A percentile compares a stretch with the other conserved stretches of the same genome.
Evolutionary conservation across 176 grass and related monocot genomes (phyloP).

Genomic region (Miscanthus lutarioriparius): DNA sequence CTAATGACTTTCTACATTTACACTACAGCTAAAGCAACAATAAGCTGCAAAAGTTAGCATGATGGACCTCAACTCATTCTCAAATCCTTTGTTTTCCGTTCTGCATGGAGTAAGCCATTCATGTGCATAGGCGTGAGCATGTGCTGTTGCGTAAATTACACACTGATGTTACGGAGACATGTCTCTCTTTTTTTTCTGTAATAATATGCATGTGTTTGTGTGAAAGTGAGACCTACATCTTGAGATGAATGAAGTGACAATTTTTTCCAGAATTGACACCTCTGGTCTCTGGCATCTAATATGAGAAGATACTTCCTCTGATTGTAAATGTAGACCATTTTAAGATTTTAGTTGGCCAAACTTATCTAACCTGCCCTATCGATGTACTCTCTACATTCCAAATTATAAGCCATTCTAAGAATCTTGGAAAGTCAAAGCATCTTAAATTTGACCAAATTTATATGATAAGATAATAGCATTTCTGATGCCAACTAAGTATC

Average conservation of each 20-base stretch:
- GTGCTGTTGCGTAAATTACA: not conserved
- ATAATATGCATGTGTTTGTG: not conserved
- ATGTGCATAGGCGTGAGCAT: not conserved
- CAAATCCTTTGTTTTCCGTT: not conserved
- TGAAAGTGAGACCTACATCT: not conserved
- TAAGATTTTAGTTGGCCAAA: not conserved
- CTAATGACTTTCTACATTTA: conserved; percentile 2
- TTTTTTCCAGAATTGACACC: not conserved
- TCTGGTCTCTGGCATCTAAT: not conserved
- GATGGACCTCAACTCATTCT: not conserved
- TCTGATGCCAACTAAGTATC: too few species aligned
- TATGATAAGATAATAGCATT: too few species aligned
- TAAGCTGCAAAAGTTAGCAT: conserved; percentile 14
- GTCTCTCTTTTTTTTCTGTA: not conserved
- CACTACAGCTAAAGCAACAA: not conserved
- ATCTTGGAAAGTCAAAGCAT: too few species aligned
- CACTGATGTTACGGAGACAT: not conserved
- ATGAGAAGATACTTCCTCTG: not conserved
- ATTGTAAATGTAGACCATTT: not conserved
- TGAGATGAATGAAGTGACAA: not conserved
- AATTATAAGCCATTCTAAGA: too few species aligned
- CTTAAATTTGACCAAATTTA: too few species aligned
- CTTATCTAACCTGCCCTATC: too few species aligned
- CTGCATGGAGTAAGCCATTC: not conserved
- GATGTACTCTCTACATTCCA: too few species aligned